A percentile compares a stretch with the other conserved stretches of the same genome.
phyloP scores from a whole-genome alignment of 1,284 basidiomycete genomes.

The Phellopilus nigrolimitatus region DNA sequence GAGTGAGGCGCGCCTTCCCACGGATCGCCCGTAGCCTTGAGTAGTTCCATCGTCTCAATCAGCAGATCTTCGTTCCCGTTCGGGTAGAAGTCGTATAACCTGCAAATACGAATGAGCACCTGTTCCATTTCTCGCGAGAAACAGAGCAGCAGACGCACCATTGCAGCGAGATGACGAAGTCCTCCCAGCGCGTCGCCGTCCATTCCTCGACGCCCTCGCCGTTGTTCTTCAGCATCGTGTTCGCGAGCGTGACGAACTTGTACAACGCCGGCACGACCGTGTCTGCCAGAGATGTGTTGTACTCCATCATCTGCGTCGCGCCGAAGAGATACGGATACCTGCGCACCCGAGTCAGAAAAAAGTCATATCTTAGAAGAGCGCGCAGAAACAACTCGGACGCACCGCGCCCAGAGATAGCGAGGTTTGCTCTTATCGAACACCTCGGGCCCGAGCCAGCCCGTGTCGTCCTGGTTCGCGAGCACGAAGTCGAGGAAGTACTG shows the following conservation, averaged over 20 bases:
- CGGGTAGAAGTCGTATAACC: constrained; percentile 51
- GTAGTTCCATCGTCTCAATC: constrained; percentile 49
- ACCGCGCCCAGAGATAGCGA: constrained; percentile 53
- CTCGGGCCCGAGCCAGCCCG: constrained; percentile 56
- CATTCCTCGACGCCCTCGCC: constrained; percentile 49
- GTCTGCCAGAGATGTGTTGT: constrained; percentile 39
- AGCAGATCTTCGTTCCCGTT: constrained; percentile 46
- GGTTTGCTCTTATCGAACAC: constrained; percentile 46
- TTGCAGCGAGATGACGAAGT: constrained; percentile 49
- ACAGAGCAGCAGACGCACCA: too few relatives aligned
- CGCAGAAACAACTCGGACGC: constrained; percentile 11
- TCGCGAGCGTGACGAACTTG: constrained; percentile 50
- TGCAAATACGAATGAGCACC: too few relatives aligned
- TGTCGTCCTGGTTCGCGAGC: constrained; percentile 47
- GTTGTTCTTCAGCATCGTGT: constrained; percentile 49
- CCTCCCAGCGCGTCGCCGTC: constrained; percentile 53
- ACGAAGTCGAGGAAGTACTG: constrained; percentile 50
- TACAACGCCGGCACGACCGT: constrained; percentile 44
- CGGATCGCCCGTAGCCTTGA: constrained; percentile 50
- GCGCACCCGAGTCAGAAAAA: neutral
- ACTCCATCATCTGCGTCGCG: constrained; percentile 50
- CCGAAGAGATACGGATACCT: constrained; percentile 55
- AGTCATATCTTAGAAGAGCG: neutral
- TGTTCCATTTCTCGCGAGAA: too few relatives aligned
- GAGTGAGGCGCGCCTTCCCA: constrained; percentile 34